Base-by-base conservation (phyloP, 345 rosid genomes). In the Bruguiera gymnorhiza region DNA sequence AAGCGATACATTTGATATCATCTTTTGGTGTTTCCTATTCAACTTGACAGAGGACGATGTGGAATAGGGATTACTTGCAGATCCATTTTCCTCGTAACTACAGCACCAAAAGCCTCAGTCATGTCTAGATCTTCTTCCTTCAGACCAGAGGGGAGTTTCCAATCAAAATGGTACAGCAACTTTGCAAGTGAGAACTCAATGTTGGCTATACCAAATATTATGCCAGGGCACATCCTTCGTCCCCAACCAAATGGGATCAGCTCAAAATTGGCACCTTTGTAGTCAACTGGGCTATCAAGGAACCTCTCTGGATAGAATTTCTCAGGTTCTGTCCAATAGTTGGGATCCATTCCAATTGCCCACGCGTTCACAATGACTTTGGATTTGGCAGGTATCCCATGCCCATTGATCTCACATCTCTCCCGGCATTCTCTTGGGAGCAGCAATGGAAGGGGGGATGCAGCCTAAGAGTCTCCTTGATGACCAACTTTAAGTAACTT, bases 171-270 rank as follows among this genome's bases (percentile, higher is more conserved):
- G 51, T 46, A 69, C 8, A 78, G 26, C 29, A 81, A 51, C 0
- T 71, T 11, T 3, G 79, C 81, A 0, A 81, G 75, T 21, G 70
- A 63, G 52, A 77, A 72, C 16, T 81, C 75, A 21, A 77, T 64
- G 59, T 57, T 67, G 10, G 63, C 51, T 1, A 72, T 3, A 0
- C 58, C 84, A 46, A 68, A 81, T 9, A 23, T 10, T 0, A 80
- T 70, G 0, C 81, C 76, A 19, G 83, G 83, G 46, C 83, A 80
- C 4, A 74, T 69, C 62, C 81, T 75, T 34, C 84, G 69, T n/a
- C 84, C 80, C 6, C 73, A 74, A 26, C 75, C 81, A 66, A 81
- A 77, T 18, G 79, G 79, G 53, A 78, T 60, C 2, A 19, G 68
- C n/a, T 81, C 73, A 54, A 75, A 71, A 6, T 69, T 23, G 0